Evolutionary conservation across 495 filamentous ascomycete genomes (phyloP).

Genomic region (Talaromyces ruber): DNA sequence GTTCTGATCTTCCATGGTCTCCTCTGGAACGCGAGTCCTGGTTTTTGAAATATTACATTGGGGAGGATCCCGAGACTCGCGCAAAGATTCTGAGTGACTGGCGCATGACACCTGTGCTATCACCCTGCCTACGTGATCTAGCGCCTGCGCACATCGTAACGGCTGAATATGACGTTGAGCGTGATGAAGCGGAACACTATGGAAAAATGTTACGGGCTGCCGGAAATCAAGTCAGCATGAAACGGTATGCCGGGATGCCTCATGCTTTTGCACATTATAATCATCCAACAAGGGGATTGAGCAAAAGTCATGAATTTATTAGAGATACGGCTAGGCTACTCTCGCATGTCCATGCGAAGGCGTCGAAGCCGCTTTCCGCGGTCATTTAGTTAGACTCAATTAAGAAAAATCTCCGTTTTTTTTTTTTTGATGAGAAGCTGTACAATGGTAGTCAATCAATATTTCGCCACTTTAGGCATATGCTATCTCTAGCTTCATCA

Average conservation of each 20-base stretch:
- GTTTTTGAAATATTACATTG: slow-evolving; percentile 19
- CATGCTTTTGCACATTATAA: slow-evolving; percentile 22
- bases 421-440: no score
- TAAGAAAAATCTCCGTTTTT: background rate
- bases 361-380: background rate
- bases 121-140: slow-evolving; percentile 11
- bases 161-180: slow-evolving; percentile 18
- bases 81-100: slow-evolving; percentile 14
- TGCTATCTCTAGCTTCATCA: no score
- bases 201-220: slow-evolving; percentile 10
- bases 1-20: slow-evolving; percentile 15
- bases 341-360: slow-evolving; percentile 5
- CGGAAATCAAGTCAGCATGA: slow-evolving; percentile 17
- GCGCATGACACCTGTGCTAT: slow-evolving; percentile 16
- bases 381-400: background rate
- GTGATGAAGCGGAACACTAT: slow-evolving; percentile 22
- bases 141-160: slow-evolving; percentile 18
- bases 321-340: slow-evolving; percentile 9
- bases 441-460: background rate
- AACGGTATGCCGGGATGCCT: slow-evolving; percentile 16
- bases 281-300: slow-evolving; percentile 11
- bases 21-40: slow-evolving; percentile 17
- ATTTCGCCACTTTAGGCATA: background rate
- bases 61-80: slow-evolving; percentile 11
- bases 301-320: slow-evolving; percentile 10